These are phyloP conservation scores for Penicillium egyptiacum DNA, from an alignment of 495 filamentous ascomycete genomes.

Conservation along the genomic window DNA sequence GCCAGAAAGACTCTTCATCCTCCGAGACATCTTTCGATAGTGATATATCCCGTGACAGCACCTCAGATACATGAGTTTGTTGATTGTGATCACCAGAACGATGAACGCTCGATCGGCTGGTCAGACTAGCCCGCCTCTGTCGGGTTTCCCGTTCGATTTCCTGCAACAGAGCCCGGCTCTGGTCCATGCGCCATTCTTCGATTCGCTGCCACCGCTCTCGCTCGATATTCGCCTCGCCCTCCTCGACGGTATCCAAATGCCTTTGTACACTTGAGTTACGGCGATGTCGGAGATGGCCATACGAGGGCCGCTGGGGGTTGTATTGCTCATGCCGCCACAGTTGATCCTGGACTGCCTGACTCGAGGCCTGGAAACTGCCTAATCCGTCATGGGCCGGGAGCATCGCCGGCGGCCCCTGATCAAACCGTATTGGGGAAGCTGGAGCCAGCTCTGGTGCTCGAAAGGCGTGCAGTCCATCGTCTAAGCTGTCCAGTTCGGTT, in stretches of 20 bases:
- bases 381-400: constrained; percentile 90
- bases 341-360: constrained; percentile 65
- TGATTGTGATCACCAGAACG: constrained; percentile 24
- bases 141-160: constrained; percentile 86
- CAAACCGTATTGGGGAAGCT: constrained; percentile 44
- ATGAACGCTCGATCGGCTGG: constrained; percentile 33
- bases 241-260: constrained; percentile 63
- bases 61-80: constrained; percentile 24
- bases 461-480: constrained; percentile 86
- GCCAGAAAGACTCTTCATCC: constrained; percentile 69
- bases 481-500: constrained; percentile 82
- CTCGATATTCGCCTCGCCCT: constrained; percentile 53
- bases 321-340: constrained; percentile 82
- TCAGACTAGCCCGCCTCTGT: constrained; percentile 48
- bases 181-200: constrained; percentile 88
- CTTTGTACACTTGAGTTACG: constrained; percentile 62
- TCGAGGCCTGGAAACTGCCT: constrained; percentile 70
- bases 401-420: constrained; percentile 59
- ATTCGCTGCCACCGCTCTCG: constrained; percentile 76
- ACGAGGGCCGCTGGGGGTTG: constrained; percentile 61
- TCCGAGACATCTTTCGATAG: constrained; percentile 23
- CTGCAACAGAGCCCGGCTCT: constrained; percentile 78
- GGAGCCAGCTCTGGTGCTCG: constrained; percentile 61
- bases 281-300: constrained; percentile 33
- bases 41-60: constrained; percentile 21